Base-by-base conservation (phyloP, 148 eudicot species). In the Fagopyrum tataricum region DNA sequence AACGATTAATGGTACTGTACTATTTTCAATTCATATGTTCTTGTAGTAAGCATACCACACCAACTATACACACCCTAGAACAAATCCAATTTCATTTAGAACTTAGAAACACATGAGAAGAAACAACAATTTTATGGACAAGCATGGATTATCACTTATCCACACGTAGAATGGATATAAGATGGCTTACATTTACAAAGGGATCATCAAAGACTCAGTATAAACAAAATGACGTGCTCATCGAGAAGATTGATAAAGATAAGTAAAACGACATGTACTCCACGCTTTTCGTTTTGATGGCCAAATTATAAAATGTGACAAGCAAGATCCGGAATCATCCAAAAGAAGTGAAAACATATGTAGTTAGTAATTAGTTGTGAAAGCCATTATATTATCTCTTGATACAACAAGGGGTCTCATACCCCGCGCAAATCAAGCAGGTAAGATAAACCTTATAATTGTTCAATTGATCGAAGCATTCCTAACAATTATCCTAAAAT, bases 251-350 rank as follows among this genome's bases (percentile, higher is more conserved):
- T 18, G 92, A 87, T 24, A 92, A 84, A 53, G 97, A 92, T 67
- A 92, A 90, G 81, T 84, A 88, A 78, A 92, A 92, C 14, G 95
- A 95, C 97, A 92, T 91, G 80, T 82, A 91, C 78, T 91, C 97
- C 7, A 89, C 91, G 77, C 95, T 92, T 73, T 78, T 89, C 21
- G 95, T 89, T 66, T 64, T 77, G 69, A 92, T 82, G 69, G 89
- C 97, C 84, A 92, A 72, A 71, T 83, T 88, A 95, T 92, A 74
- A 49, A 49, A 49, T 12, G 12, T 7, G 12, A 49, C 7, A 49
- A 12, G 53, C 46, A 76, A 69, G 69, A 31, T 66, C 78, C 71
- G 20, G 14, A 10, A 31, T 20, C 39, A 14, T 7, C 53, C 53
- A 49, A 12, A n/a, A n/a, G n/a, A 49, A 12, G 9, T 49, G 9